Evolutionary conservation across 345 rosid genomes (phyloP).

Genomic region (Clarkia xantiana): DNA sequence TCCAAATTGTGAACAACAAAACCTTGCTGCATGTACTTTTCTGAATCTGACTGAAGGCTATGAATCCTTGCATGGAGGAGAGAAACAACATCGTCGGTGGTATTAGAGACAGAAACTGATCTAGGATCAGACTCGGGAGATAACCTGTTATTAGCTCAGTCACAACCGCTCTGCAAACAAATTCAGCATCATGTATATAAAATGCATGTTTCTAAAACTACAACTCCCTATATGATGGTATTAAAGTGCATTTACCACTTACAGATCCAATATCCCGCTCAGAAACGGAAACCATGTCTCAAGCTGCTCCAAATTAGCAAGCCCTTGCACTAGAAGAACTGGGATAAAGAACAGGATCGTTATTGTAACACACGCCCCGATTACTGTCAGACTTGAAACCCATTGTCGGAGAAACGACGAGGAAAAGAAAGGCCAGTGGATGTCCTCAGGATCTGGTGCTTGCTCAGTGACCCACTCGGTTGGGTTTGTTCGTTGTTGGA

Average conservation of each 20-base stretch:
- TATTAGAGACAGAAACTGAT: constrained; percentile 38
- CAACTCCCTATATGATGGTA: background rate
- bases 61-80: constrained; percentile 69
- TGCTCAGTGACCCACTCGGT: constrained; percentile 76
- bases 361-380: constrained; percentile 36
- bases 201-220: background rate
- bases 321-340: constrained; percentile 80
- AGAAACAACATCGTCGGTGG: constrained; percentile 63
- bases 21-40: constrained; percentile 68
- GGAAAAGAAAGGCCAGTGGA: constrained; percentile 88
- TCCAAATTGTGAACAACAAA: constrained; percentile 66
- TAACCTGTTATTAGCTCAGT: constrained; percentile 79
- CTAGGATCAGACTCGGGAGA: constrained; percentile 77
- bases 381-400: constrained; percentile 46
- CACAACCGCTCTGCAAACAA: constrained; percentile 43
- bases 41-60: constrained; percentile 55
- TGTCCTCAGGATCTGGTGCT: constrained; percentile 80
- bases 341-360: constrained; percentile 60
- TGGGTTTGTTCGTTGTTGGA: constrained; percentile 71
- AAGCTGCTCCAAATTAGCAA: constrained; percentile 68
- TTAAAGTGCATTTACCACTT: constrained; percentile 19
- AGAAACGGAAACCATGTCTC: constrained; percentile 73
- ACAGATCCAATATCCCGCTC: constrained; percentile 47
- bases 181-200: background rate
- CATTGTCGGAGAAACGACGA: constrained; percentile 64